These are phyloP conservation scores for Chrysoporthe deuterocubensis DNA, from an alignment of 2,329 filamentous ascomycete species.

Conservation along the genomic window DNA sequence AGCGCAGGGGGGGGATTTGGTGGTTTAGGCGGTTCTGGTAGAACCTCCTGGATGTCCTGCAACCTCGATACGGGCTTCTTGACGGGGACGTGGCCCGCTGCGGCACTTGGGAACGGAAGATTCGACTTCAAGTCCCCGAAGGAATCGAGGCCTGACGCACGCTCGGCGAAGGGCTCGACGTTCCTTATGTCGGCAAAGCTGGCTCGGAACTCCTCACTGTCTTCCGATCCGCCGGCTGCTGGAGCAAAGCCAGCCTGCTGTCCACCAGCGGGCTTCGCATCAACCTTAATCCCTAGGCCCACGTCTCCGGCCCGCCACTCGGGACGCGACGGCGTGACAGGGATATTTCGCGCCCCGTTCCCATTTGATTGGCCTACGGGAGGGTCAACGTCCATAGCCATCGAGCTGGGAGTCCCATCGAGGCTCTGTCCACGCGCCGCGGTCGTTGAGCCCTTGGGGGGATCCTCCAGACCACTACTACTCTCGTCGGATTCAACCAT, in stretches of 20 bases:
- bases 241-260: slow-evolving; percentile 16
- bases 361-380: slow-evolving; percentile 41
- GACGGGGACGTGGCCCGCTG: slow-evolving; percentile 47
- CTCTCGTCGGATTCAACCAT: slow-evolving; percentile 53
- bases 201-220: slow-evolving; percentile 58
- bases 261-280: slow-evolving; percentile 28
- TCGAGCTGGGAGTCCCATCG: slow-evolving; percentile 49
- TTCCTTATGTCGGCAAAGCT: slow-evolving; percentile 60
- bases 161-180: slow-evolving; percentile 56
- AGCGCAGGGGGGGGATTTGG: slow-evolving; percentile 52
- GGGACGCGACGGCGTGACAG: slow-evolving; percentile 61
- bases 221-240: slow-evolving; percentile 53
- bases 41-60: slow-evolving; percentile 45
- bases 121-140: slow-evolving; percentile 60
- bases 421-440: slow-evolving; percentile 15
- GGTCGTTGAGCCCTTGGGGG: slow-evolving; percentile 30
- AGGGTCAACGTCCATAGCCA: slow-evolving; percentile 69
- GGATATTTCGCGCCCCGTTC: slow-evolving; percentile 54
- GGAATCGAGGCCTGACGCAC: slow-evolving; percentile 54
- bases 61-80: slow-evolving; percentile 41
- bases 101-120: slow-evolving; percentile 59
- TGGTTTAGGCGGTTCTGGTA: slow-evolving; percentile 55
- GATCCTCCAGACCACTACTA: slow-evolving; percentile 43
- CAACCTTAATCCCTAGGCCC: slow-evolving; percentile 34
- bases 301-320: slow-evolving; percentile 62